Conservation (phyloP, 2,329 filamentous ascomycete species). For the Xylaria hypoxylon region DNA sequence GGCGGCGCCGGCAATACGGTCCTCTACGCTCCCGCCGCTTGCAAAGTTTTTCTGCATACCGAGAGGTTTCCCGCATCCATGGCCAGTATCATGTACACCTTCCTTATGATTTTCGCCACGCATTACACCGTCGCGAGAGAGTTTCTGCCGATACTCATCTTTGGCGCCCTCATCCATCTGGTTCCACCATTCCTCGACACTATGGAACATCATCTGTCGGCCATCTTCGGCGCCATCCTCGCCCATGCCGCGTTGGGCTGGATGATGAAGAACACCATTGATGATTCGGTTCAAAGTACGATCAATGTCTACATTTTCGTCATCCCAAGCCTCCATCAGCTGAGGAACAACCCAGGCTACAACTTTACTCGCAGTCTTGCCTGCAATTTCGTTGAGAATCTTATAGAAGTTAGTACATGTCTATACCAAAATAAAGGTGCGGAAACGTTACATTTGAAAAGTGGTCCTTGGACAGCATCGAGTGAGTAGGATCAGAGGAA, state of each 20-base stretch:
- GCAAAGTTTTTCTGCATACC: slow-evolving; percentile 77
- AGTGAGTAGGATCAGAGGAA: slow-evolving; percentile 87
- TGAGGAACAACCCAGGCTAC: slow-evolving; percentile 90
- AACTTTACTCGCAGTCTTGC: slow-evolving; percentile 81
- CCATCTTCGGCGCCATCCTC: slow-evolving; percentile 78
- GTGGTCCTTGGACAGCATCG: slow-evolving; percentile 96
- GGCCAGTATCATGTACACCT: slow-evolving; percentile 83
- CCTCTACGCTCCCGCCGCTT: slow-evolving; percentile 61
- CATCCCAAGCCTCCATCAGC: slow-evolving; percentile 87
- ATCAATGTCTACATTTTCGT: slow-evolving; percentile 76
- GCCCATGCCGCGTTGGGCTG: slow-evolving; percentile 77
- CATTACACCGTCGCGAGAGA: slow-evolving; percentile 82
- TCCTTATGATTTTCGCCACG: slow-evolving; percentile 87
- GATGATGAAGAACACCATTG: slow-evolving; percentile 86
- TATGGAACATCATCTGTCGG: slow-evolving; percentile 80
- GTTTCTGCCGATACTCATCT: slow-evolving; percentile 76
- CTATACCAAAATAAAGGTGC: background rate
- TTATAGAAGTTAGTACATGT: slow-evolving; percentile 46
- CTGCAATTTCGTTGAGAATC: slow-evolving; percentile 88
- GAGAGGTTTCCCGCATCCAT: slow-evolving; percentile 83
- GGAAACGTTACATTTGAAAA: slow-evolving; percentile 77
- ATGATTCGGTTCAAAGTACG: slow-evolving; percentile 81
- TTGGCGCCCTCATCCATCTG: slow-evolving; percentile 71
- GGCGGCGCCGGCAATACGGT: slow-evolving; percentile 67
- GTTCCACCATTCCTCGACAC: slow-evolving; percentile 86